Base-by-base conservation (phyloP, 371 early-diverging fungal genomes). In the Parasitella parasitica region DNA sequence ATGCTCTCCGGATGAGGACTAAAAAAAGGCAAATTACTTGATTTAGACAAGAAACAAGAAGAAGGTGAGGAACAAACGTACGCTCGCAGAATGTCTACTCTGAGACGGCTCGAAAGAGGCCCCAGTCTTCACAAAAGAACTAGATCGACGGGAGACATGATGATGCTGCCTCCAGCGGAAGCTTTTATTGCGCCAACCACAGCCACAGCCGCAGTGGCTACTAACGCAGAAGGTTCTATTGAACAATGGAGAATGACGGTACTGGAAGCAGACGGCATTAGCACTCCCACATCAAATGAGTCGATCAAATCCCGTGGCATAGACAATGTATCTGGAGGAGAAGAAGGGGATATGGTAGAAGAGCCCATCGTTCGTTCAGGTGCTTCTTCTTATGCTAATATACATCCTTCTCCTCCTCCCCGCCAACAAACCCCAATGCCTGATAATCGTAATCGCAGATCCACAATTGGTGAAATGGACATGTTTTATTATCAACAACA, bases 401-500 rank as follows among this genome's bases (percentile, higher is more conserved):
- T 32, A n/a, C n/a, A n/a, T n/a, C n/a, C n/a, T n/a, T n/a, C n/a
- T n/a, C n/a, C n/a, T 18, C 46, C 57, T 18, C 11, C 58, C n/a
- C 36, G 36, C 3, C 37, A 26, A 12, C 27, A 36, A 16, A 26
- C 37, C 12, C 51, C 58, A 15, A 16, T 46, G 22, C 56, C 67
- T 26, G 50, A 18, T 16, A 20, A 32, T 28, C 70, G 61, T 35
- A 48, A 58, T 48, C 57, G 74, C 34, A 60, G 69, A 58, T 65
- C 73, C 3, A 75, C 73, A 1, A 30, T 76, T 48, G 60, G 69
- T 36, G 75, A 77, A 20, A 64, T 76, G 59, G 80, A 77, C 36
- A 63, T 78, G 69, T 68, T 60, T 16, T 62, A 55, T 22, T 57
- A 50, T 22, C 59, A 66, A 50, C 70, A 62, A 30, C 70, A 74